phyloP scores from a whole-genome alignment of 345 rosid genomes.

The Aquilaria yunnanensis region DNA sequence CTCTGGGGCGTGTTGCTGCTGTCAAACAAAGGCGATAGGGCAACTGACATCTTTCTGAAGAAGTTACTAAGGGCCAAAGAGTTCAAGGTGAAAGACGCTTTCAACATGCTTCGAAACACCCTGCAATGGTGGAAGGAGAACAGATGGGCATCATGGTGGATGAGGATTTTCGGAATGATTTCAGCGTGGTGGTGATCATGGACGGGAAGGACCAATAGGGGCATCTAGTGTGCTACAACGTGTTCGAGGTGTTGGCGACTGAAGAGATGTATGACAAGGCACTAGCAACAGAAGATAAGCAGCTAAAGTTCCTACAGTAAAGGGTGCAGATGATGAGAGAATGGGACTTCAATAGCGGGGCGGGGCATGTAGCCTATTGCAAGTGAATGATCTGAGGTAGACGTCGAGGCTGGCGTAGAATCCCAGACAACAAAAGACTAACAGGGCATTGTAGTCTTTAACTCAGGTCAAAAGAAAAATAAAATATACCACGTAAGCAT shows the following conservation, averaged over 20 bases:
- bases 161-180: slow-evolving; percentile 35
- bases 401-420: slow-evolving; percentile 35
- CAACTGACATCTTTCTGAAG: slow-evolving; percentile 34
- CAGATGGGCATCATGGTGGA: slow-evolving; percentile 36
- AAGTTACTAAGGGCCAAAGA: slow-evolving; percentile 55
- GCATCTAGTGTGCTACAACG: slow-evolving; percentile 54
- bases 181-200: slow-evolving; percentile 25
- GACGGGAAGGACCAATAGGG: slow-evolving; percentile 37
- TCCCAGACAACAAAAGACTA: too few species aligned
- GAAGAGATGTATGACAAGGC: slow-evolving; percentile 33
- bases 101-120: slow-evolving; percentile 42
- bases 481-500: too few species aligned
- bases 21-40: slow-evolving; percentile 23
- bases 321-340: slow-evolving; percentile 41
- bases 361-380: slow-evolving; percentile 32
- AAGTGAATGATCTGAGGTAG: slow-evolving; percentile 42
- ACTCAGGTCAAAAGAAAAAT: too few species aligned
- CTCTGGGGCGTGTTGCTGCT: slow-evolving; percentile 47
- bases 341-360: slow-evolving; percentile 30
- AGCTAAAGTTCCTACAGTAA: slow-evolving; percentile 37
- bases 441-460: too few species aligned
- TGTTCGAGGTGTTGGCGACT: slow-evolving; percentile 30
- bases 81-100: slow-evolving; percentile 45
- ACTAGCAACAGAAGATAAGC: slow-evolving; percentile 35
- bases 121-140: slow-evolving; percentile 42